Base-by-base conservation (phyloP, 2,329 filamentous ascomycete genomes). In the Tolypocladium nubicola region DNA sequence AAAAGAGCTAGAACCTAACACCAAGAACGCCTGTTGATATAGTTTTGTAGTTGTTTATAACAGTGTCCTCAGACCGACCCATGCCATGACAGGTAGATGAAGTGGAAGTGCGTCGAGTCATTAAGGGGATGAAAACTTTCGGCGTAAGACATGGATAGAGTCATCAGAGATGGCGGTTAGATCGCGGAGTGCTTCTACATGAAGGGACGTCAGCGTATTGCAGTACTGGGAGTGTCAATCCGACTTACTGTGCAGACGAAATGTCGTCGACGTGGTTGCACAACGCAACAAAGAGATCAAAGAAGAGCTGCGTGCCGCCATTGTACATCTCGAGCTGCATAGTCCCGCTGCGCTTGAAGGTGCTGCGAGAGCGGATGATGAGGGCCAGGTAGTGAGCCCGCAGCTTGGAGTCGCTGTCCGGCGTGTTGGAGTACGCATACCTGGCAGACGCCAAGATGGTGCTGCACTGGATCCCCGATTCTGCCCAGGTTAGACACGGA, bases 241-340 rank as follows among this genome's bases (percentile, higher is more conserved):
- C 7, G 19, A 75, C 80, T 77, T 71, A 84, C 81, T 78, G 76
- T 57, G 76, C 73, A 57, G 76, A 79, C 5, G 81, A 79, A 60
- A 86, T 80, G 65, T 86, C 87, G 70, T 84, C 89, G 68, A 96
- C 88, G 68, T 96, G 90, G 70, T 96, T 96, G 74, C 89, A 91
- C 74, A 96, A 84, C 21, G 92, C 90, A 54, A 96, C 92, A 70
- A 96, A 97, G 50, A 96, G 78, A 69, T 96, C 92, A 69, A 96
- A 97, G 76, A 96, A 96, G 59, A 96, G 78, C 67, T 88, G 82
- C 1, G 79, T 88, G 56, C 90, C 90, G 35, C 92, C 92, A 60
- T 84, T 83, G 71, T 88, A 88, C 91, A 97, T 96, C 76, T 96
- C 91, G 64, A 89, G 83, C 74, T 96, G 92, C 91, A 96, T 96